Evolutionary conservation across 345 rosid species (phyloP).

Genomic region (Salix udensis): DNA sequence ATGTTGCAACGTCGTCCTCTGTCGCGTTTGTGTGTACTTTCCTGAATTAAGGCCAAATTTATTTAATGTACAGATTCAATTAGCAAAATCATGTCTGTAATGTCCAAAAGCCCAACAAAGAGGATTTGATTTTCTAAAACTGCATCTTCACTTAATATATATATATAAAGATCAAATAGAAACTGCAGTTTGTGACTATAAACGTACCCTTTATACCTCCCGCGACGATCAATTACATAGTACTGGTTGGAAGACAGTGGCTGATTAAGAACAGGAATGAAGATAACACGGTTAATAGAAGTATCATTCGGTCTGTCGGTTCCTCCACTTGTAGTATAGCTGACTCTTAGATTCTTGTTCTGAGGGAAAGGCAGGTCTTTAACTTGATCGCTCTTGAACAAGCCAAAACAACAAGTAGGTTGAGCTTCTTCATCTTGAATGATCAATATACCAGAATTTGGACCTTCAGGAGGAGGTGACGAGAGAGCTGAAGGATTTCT

Average conservation of each 20-base stretch:
- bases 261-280: slow-evolving; percentile 49
- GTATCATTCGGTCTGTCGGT: neutral
- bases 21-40: slow-evolving; percentile 7
- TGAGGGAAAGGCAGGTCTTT: slow-evolving; percentile 52
- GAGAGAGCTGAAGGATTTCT: slow-evolving; percentile 30
- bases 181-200: neutral
- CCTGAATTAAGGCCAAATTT: slow-evolving; percentile 3
- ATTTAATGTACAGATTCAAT: too few species aligned
- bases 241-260: slow-evolving; percentile 48
- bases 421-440: slow-evolving; percentile 58
- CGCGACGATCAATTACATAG: slow-evolving; percentile 11
- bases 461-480: slow-evolving; percentile 45
- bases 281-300: slow-evolving; percentile 17
- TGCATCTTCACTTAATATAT: neutral
- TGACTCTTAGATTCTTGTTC: slow-evolving; percentile 35
- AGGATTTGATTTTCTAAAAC: neutral
- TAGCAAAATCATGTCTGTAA: too few species aligned
- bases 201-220: slow-evolving; percentile 16
- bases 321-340: too few species aligned
- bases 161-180: neutral
- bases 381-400: slow-evolving; percentile 11
- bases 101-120: neutral
- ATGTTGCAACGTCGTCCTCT: slow-evolving; percentile 17
- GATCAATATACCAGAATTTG: slow-evolving; percentile 53
- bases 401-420: slow-evolving; percentile 45